Evolutionary conservation across 1,139 yeast species (phyloP), one percentile per base, ranked within the genome.

Genomic region (Geotrichum siamense): DNA sequence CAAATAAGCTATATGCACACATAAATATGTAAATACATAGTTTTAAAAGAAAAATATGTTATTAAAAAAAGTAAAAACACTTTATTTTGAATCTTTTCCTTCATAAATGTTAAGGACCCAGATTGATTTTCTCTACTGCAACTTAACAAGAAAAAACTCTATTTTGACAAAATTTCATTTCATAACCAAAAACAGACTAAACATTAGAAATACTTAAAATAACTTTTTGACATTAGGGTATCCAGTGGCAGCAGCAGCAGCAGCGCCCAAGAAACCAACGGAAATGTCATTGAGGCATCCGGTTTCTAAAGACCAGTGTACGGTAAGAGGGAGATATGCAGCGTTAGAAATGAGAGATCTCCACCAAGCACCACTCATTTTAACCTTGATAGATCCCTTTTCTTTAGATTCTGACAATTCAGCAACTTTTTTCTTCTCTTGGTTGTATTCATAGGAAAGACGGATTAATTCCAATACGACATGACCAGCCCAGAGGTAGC

Each of bases 271-370:
- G 23, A 60, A 46, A 1, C 72, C 72, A 3, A 69, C 70, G 20
- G 53, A 50, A 37, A 56, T 49, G 21, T 63, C 64, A 21, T 52
- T 50, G 30, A 67, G 48, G 32, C 61, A 50, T 0, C 72, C 72
- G 3, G 45, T 48, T 44, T 59, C 61, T n/a, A 64, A 50, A 3
- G 71, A 65, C 73, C 73, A 68, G 51, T 68, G 73, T 33, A 65
- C 53, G 2, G 72, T 64, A 42, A 68, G 51, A 3, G 72, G 73
- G 31, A 65, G 55, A 59, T 68, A 68, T 13, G 67, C 64, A 25
- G 62, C 48, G 48, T 67, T 65, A 43, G 62, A 61, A 29, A 30
- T 19, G 31, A 10, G 50, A 50, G 9, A 30, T 42, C 39, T 49
- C 43, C 29, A 20, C 37, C 37, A 33, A 33, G 37, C 13, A 20